Evolutionary conservation across 1,284 basidiomycete species (phyloP).

Genomic region (Pseudozyma thailandica): DNA sequence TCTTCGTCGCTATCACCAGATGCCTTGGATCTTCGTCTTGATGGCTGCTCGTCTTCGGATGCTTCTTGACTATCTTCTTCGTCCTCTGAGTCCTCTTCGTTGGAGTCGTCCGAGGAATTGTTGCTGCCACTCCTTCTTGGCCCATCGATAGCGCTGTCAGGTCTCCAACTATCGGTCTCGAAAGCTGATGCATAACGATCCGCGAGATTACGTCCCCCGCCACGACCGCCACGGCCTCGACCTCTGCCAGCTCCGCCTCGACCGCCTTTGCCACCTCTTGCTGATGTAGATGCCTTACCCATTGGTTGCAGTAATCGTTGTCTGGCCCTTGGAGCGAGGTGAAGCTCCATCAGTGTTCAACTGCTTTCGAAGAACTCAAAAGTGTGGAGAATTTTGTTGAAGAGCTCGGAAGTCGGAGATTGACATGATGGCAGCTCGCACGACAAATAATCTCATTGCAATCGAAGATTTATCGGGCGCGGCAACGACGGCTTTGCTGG

Average conservation of each 20-base stretch:
- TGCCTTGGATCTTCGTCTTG: slow-evolving; percentile 7
- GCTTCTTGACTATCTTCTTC: slow-evolving; percentile 16
- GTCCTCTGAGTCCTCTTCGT: slow-evolving; percentile 9
- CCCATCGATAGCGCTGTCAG: slow-evolving; percentile 50
- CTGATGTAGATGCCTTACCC: slow-evolving; percentile 28
- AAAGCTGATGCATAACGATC: slow-evolving; percentile 39
- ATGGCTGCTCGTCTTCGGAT: slow-evolving; percentile 17
- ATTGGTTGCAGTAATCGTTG: slow-evolving; percentile 4
- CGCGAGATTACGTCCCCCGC: slow-evolving; percentile 33
- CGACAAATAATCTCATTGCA: background rate
- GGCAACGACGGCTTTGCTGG: slow-evolving; percentile 25
- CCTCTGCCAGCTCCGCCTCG: slow-evolving; percentile 36
- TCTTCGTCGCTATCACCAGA: slow-evolving; percentile 9
- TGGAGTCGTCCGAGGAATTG: slow-evolving; percentile 5
- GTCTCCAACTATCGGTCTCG: slow-evolving; percentile 44
- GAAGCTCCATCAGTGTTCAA: no score
- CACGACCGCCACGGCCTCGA: slow-evolving; percentile 33
- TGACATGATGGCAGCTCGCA: background rate
- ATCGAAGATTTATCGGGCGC: background rate
- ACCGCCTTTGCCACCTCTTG: slow-evolving; percentile 34
- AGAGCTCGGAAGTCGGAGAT: slow-evolving; percentile 10
- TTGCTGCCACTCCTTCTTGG: slow-evolving; percentile 5
- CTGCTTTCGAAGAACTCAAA: slow-evolving; percentile 12
- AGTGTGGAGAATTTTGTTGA: slow-evolving; percentile 24
- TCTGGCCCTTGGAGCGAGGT: no score